Evolutionary conservation across 176 grass and related monocot genomes (phyloP), one percentile per base, ranked within the genome.

Genomic region (Thalia dealbata): DNA sequence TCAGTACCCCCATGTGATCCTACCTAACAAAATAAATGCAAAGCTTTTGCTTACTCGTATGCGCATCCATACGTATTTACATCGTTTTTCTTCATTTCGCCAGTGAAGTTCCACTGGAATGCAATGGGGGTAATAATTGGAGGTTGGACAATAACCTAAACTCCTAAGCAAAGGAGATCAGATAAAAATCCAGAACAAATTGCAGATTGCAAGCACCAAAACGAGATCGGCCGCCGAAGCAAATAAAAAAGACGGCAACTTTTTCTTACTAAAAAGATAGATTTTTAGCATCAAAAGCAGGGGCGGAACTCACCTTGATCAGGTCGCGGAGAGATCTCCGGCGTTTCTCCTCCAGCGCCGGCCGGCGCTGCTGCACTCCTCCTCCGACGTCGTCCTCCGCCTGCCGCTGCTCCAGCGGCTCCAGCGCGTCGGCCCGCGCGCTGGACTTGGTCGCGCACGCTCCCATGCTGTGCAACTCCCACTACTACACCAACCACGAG

Each of bases 21-120:
- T 44, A 35, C 65, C 65, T 68, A 29, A 43, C 65, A 26, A 41
- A 68, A 44, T 68, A 68, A 68, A 68, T 22, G 65, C 65, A 68
- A 44, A 25, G 54, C 24, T 63, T 63, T 63, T 63, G 23, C 60
- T 63, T 63, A 27, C 60, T 3, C 0, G 43, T 29, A 68, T 29
- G 3, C n/a, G 10, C 32, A 44, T 43, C 32, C 3, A 68, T 22
- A 43, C 35, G 14, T 43, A 44, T 44, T 43, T 43, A n/a, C 19
- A 16, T 14, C 44, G 14, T 68, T n/a, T 38, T n/a, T 68, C n/a
- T 43, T 44, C 21, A 10, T 25, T 19, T 18, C 22, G 64, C 64
- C 18, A 23, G 35, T 21, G 30, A 43, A 68, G 65, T 43, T 24
- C 11, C 23, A 43, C 27, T 14, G 14, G 10, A n/a, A 22, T 6